A percentile compares a stretch with the other conserved stretches of the same genome.
These are phyloP conservation scores for Chalara sp. DNA, from an alignment of 2,329 filamentous ascomycete species.

Conservation along the genomic window DNA sequence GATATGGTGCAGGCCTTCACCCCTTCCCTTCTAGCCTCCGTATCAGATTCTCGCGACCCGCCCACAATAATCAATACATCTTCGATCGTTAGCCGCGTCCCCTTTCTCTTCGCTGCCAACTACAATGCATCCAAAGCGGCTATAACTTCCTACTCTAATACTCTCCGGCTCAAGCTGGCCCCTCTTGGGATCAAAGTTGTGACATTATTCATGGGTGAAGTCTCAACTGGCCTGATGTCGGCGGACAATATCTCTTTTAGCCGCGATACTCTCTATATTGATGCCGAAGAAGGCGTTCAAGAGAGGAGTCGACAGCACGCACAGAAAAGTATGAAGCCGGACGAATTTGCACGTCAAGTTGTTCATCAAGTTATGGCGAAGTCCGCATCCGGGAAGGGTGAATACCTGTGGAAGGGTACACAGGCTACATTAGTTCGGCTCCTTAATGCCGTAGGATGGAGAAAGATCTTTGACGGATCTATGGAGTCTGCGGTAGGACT, in stretches of 20 bases:
- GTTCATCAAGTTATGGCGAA: slow-evolving; percentile 11
- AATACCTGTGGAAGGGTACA: slow-evolving; percentile 8
- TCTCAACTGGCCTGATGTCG: slow-evolving; percentile 5
- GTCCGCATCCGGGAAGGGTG: slow-evolving; percentile 1
- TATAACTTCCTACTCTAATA: slow-evolving; percentile 31
- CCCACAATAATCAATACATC: slow-evolving; percentile 37
- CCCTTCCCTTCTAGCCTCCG: slow-evolving; percentile 26
- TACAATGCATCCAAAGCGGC: slow-evolving; percentile 40
- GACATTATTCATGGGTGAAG: slow-evolving; percentile 9
- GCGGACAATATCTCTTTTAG: slow-evolving; percentile 1
- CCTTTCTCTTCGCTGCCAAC: slow-evolving; percentile 30
- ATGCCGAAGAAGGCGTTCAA: background rate
- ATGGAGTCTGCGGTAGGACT: slow-evolving; percentile 2
- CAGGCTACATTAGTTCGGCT: slow-evolving; percentile 4
- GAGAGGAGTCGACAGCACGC: background rate
- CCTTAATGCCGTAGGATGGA: slow-evolving; percentile 5
- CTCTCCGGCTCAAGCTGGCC: slow-evolving; percentile 34
- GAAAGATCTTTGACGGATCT: slow-evolving; percentile 6
- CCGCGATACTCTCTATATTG: slow-evolving; percentile 1
- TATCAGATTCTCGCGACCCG: slow-evolving; percentile 20
- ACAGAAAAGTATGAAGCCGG: slow-evolving; percentile 9
- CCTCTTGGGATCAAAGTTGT: slow-evolving; percentile 13
- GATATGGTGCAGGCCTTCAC: slow-evolving; percentile 26
- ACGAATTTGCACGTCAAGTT: slow-evolving; percentile 15
- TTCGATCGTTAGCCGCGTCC: slow-evolving; percentile 18